Base-by-base conservation (phyloP, 164 flowering plant species). In the Chimonanthus praecox region DNA sequence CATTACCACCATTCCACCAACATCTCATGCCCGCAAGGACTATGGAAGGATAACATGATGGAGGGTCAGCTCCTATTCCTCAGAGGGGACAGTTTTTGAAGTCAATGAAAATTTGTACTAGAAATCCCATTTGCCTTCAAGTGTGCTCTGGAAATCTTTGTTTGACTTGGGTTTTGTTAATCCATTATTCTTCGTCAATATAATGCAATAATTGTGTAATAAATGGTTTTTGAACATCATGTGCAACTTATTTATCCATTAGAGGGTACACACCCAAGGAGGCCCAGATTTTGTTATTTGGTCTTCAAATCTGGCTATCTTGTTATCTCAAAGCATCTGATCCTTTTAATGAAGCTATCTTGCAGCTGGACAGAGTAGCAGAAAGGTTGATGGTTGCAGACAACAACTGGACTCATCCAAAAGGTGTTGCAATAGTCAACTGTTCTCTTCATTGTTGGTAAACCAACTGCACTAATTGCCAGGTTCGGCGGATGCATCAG, bases 11-110 rank as follows among this genome's bases (percentile, higher is more conserved):
- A 78, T 85, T 77, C 90, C 88, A 54, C 88, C 98, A 46, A 47
- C 89, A 76, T 82, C 90, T 21, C 89, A 84, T 67, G 88, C 86
- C 80, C 81, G 93, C 81, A 90, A 86, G 78, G 96, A 90, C 77
- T 85, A 77, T 71, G 92, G 89, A 83, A 87, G 88, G 81, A 88
- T 89, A 70, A 58, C 77, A 5, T 88, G 79, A 44, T 67, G 64
- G 76, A 70, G 71, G 68, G 67, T 58, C 18, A 60, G 76, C 68
- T 68, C 7, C 69, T 69, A 73, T 61, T 46, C 58, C 70, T 48
- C 45, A 50, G 20, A 15, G 67, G 70, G 65, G 73, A 67, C 78
- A 65, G 47, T 68, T 72, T 80, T 67, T 79, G 72, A 74, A 16
- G 76, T 76, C 75, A 76, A 72, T 74, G 72, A 70, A 79, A 33